Percentiles rank a stretch among this genome's conserved stretches.
Evolutionary conservation across 306 rosid genomes (phyloP).

Genomic region (Lathyrus aphaca): DNA sequence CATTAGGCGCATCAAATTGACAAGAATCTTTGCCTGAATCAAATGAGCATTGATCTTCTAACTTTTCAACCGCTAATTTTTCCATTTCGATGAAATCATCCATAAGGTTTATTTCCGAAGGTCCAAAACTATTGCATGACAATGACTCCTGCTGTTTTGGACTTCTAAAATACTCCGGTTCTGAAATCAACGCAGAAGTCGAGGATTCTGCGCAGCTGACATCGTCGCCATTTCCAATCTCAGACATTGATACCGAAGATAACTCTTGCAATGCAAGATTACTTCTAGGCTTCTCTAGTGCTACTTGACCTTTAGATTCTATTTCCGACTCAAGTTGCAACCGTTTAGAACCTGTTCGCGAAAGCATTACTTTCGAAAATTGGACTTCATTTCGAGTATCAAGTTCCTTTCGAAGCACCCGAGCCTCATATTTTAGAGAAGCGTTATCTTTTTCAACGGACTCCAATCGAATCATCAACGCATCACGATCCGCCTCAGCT

Average conservation of each 20-base stretch:
- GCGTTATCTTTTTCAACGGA: slow-evolving; percentile 65
- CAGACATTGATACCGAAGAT: slow-evolving; percentile 60
- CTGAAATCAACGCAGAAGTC: slow-evolving; percentile 76
- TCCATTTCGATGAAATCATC: slow-evolving; percentile 95
- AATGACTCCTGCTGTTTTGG: slow-evolving; percentile 54
- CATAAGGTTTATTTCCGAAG: slow-evolving; percentile 74
- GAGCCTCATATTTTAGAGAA: slow-evolving; percentile 68
- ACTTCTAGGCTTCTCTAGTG: slow-evolving; percentile 50
- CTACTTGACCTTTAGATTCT: slow-evolving; percentile 49
- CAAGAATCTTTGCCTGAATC: slow-evolving; percentile 39
- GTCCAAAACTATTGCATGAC: slow-evolving; percentile 56
- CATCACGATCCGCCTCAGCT: slow-evolving; percentile 57
- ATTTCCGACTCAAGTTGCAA: slow-evolving; percentile 51
- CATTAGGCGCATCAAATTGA: slow-evolving; percentile 39
- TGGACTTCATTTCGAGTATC: slow-evolving; percentile 67
- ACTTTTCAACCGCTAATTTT: slow-evolving; percentile 65
- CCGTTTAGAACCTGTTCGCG: slow-evolving; percentile 60
- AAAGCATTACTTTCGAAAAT: slow-evolving; percentile 62
- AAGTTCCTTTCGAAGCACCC: slow-evolving; percentile 79
- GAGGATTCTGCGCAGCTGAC: slow-evolving; percentile 74
- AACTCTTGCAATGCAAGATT: slow-evolving; percentile 49
- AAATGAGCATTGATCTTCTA: slow-evolving; percentile 34
- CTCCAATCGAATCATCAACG: slow-evolving; percentile 63
- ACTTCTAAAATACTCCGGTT: slow-evolving; percentile 63
- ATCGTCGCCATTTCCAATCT: slow-evolving; percentile 72